These are phyloP conservation scores for Ophiostoma piceae DNA, from an alignment of 2,329 filamentous ascomycete species.

Conservation along the genomic window DNA sequence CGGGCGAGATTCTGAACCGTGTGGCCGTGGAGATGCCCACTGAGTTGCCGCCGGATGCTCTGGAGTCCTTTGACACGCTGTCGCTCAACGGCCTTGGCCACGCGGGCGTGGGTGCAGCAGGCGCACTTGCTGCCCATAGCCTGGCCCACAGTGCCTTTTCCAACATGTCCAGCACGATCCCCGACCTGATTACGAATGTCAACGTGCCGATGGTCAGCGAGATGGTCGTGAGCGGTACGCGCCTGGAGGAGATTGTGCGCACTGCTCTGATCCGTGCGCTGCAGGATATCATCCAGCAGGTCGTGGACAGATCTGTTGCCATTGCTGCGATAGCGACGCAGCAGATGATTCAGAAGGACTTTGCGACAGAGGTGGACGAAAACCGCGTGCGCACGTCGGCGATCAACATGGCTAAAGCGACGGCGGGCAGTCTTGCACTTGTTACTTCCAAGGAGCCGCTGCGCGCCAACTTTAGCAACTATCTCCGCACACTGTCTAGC, in stretches of 20 bases:
- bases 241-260: constrained; percentile 71
- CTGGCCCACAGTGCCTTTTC: constrained; percentile 49
- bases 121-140: constrained; percentile 54
- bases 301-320: constrained; percentile 94
- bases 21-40: constrained; percentile 57
- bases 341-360: constrained; percentile 94
- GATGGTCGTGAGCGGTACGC: constrained; percentile 66
- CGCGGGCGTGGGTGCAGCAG: constrained; percentile 62
- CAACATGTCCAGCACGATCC: constrained; percentile 69
- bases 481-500: constrained; percentile 67
- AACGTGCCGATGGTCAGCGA: constrained; percentile 76
- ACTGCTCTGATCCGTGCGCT: constrained; percentile 84
- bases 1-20: constrained; percentile 77
- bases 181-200: constrained; percentile 74
- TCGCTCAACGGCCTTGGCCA: constrained; percentile 69
- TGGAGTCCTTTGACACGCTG: constrained; percentile 80
- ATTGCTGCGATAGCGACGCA: constrained; percentile 96
- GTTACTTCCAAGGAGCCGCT: constrained; percentile 98
- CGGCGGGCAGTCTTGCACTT: constrained; percentile 86
- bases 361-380: constrained; percentile 86
- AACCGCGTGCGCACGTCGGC: constrained; percentile 79
- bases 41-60: constrained; percentile 58
- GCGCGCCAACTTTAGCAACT: constrained; percentile 94
- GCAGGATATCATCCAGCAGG: constrained; percentile 92
- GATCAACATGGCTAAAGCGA: constrained; percentile 89